Conservation (phyloP, 2,329 filamentous ascomycete genomes). For the Achaetomium macrosporum region DNA sequence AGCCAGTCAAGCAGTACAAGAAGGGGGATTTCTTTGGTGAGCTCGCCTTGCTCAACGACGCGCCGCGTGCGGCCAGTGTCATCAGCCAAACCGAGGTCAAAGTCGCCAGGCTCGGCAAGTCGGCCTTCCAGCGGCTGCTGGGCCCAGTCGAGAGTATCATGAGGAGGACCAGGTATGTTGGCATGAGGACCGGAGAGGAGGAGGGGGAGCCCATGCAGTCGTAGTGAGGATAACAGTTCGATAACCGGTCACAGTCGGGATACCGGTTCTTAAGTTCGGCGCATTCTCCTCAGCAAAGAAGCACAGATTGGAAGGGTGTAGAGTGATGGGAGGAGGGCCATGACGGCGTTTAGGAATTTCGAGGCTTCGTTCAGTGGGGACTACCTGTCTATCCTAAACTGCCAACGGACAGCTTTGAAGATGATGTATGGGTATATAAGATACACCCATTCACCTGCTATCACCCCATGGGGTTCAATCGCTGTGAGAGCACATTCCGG, state of each 20-base stretch:
- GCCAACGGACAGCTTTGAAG: slow-evolving; percentile 8
- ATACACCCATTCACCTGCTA: too few species aligned
- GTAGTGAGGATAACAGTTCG: background rate
- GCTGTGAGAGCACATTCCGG: too few species aligned
- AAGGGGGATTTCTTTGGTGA: slow-evolving; percentile 98
- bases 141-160: slow-evolving; percentile 93
- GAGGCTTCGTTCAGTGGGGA: slow-evolving; percentile 3
- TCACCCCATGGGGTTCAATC: too few species aligned
- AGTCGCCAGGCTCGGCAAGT: slow-evolving; percentile 85
- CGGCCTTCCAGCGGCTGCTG: slow-evolving; percentile 87
- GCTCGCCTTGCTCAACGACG: slow-evolving; percentile 86
- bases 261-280: too few species aligned
- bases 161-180: slow-evolving; percentile 66
- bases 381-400: background rate
- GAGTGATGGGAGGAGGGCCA: background rate
- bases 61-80: slow-evolving; percentile 85
- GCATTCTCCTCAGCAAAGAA: too few species aligned
- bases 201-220: slow-evolving; percentile 60
- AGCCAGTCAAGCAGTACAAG: slow-evolving; percentile 71
- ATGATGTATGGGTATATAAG: slow-evolving; percentile 10
- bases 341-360: slow-evolving; percentile 16
- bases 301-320: background rate
- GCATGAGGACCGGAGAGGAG: slow-evolving; percentile 56
- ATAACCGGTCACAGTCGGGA: background rate
- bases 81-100: slow-evolving; percentile 82